Base-by-base conservation (phyloP, 768 basidiomycete genomes). In the Tulasnella calospora region DNA sequence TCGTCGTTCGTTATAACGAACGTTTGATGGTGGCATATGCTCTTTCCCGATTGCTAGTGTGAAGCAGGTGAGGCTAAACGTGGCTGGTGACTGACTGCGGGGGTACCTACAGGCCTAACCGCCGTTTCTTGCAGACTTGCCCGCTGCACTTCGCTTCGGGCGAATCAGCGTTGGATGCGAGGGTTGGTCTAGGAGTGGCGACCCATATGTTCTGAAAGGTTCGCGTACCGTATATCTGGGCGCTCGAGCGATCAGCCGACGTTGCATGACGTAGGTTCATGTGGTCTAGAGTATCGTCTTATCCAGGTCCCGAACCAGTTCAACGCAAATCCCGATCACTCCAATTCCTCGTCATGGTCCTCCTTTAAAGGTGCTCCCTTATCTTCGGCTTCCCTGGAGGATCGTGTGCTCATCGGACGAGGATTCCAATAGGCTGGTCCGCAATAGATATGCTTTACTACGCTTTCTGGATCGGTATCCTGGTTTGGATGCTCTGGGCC, bases 91-190 rank as follows among this genome's bases (percentile, higher is more conserved):
- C 30, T n/a, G 61, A 23, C 23, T 35, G 61, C 61, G 61, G 61
- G 33, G 30, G 61, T 35, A 67, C 27, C 19, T 61, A 61, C 19
- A 70, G 21, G 30, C 21, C 73, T 57, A n/a, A 73, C 77, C 36
- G 33, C 46, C 74, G 38, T 79, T 27, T n/a, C 77, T 30, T 80
- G 95, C 95, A 46, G 96, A 98, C 83, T 86, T 98, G 8, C 96
- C 96, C 12, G 90, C 91, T 72, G 86, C 90, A 12, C 83, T 97
- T 76, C 88, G 95, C 23, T 92, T 98, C 77, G 96, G 96, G 21
- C 88, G 89, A 80, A 91, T 97, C 0, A 90, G 93, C 81, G 90
- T 98, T 0, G 91, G 90, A 23, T 98, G 96, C 81, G 96, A 98
- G 86, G 96, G 96, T 33, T 98, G 93, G 92, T 89, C 88, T 51